A percentile compares a stretch with the other conserved stretches of the same genome.
Evolutionary conservation across 202 grass and related monocot species (phyloP).

Genomic region (Digitaria exilis): DNA sequence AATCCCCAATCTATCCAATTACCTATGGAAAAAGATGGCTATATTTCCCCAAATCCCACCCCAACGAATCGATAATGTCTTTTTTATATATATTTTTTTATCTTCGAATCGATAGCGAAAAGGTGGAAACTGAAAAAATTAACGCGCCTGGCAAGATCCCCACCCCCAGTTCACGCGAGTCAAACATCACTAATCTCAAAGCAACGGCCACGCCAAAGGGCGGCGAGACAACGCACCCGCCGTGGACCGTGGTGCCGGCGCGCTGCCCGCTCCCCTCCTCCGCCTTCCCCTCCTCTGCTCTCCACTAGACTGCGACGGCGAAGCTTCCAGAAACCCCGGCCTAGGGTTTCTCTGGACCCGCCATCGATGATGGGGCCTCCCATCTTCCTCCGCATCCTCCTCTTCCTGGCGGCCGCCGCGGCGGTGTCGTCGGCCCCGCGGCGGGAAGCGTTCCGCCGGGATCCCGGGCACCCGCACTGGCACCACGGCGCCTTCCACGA

Average conservation of each 20-base stretch:
- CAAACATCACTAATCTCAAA: constrained; percentile 47
- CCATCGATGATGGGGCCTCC: constrained; percentile 9
- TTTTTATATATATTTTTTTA: too few species aligned
- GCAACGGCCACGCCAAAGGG: constrained; percentile 1
- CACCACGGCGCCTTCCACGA: constrained; percentile 98
- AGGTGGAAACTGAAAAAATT: background rate
- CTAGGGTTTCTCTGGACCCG: constrained; percentile 46
- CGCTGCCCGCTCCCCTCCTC: background rate
- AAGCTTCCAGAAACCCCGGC: constrained; percentile 36
- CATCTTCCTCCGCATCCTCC: constrained; percentile 16
- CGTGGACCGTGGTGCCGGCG: constrained; percentile 38
- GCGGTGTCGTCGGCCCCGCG: constrained; percentile 34
- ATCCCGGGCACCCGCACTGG: constrained; percentile 95
- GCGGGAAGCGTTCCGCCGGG: constrained; percentile 81
- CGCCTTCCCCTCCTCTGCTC: background rate
- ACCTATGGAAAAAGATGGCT: too few species aligned
- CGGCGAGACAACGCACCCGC: constrained; percentile 17
- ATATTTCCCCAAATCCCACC: too few species aligned
- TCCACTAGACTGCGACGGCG: constrained; percentile 16
- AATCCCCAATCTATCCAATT: too few species aligned
- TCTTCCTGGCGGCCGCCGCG: constrained; percentile 40
- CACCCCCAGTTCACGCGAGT: constrained; percentile 27
- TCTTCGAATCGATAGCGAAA: too few species aligned
- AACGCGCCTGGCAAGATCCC: background rate
- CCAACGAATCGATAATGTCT: too few species aligned